Conservation (phyloP, 2,329 filamentous ascomycete genomes). For the Eurotiales sp. region DNA sequence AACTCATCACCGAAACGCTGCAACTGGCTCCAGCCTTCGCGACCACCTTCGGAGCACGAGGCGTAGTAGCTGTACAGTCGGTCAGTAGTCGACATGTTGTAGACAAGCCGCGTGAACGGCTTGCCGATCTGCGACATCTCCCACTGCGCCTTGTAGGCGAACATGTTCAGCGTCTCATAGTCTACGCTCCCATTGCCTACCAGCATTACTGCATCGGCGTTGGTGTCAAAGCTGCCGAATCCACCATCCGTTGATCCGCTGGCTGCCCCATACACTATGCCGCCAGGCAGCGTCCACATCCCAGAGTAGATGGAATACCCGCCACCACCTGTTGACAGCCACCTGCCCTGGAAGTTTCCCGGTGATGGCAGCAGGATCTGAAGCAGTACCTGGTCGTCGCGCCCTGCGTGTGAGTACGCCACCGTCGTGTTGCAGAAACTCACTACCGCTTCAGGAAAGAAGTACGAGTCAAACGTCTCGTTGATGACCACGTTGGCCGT, state of each 20-base stretch:
- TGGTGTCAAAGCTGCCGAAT: conserved; percentile 45
- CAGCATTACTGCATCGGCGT: conserved; percentile 36
- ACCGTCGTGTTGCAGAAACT: conserved; percentile 47
- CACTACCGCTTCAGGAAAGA: conserved; percentile 17
- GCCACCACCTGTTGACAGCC: conserved; percentile 46
- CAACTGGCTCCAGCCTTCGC: conserved; percentile 46
- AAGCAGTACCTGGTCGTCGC: conserved; percentile 33
- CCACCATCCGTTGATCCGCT: conserved; percentile 50
- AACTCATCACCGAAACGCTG: conserved; percentile 45
- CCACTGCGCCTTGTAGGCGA: conserved; percentile 47
- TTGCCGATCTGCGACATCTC: conserved; percentile 48
- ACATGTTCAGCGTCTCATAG: conserved; percentile 49
- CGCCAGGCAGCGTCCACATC: conserved; percentile 45
- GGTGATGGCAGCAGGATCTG: conserved; percentile 44
- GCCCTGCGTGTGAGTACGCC: conserved; percentile 43
- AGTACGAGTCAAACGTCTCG: conserved; percentile 2
- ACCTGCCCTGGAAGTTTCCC: conserved; percentile 44
- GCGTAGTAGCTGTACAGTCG: conserved; percentile 40
- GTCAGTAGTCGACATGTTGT: conserved; percentile 21
- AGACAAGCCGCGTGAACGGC: conserved; percentile 39
- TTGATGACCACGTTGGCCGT: conserved; percentile 16
- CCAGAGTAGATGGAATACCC: conserved; percentile 50
- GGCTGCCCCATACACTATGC: conserved; percentile 47
- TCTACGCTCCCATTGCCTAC: conserved; percentile 44
- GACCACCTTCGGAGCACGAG: conserved; percentile 50